Percentiles rank a stretch among this genome's conserved stretches.
Conservation (phyloP, 495 filamentous ascomycete genomes). For the Hypomontagnella monticulosa region DNA sequence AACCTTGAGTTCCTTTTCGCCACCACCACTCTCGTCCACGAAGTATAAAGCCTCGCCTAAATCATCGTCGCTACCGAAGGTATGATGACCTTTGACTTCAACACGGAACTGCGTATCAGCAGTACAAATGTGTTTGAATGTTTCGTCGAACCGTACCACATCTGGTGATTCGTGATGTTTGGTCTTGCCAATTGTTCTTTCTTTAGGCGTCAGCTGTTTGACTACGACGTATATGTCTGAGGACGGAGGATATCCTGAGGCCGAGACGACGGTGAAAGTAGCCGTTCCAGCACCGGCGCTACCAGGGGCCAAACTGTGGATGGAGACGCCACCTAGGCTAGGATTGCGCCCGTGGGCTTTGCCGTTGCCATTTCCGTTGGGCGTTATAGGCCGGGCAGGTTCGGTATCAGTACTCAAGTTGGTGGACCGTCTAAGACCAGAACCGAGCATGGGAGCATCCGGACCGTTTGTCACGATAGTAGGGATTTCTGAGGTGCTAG, state of each 20-base stretch:
- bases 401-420: constrained; percentile 45
- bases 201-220: constrained; percentile 69
- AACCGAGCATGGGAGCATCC: constrained; percentile 46
- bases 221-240: constrained; percentile 85
- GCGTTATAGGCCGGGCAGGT: constrained; percentile 47
- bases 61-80: constrained; percentile 79
- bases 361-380: constrained; percentile 47
- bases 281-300: constrained; percentile 76
- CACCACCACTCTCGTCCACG: constrained; percentile 81
- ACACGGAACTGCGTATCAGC: constrained; percentile 89
- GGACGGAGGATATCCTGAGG: constrained; percentile 77
- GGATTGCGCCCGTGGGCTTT: constrained; percentile 69
- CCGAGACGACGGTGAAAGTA: constrained; percentile 80
- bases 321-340: constrained; percentile 71
- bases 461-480: constrained; percentile 54
- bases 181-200: constrained; percentile 86
- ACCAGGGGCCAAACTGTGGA: constrained; percentile 64
- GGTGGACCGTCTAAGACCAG: constrained; percentile 49
- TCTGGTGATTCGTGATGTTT: constrained; percentile 76
- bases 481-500: constrained; percentile 54
- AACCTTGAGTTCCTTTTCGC: constrained; percentile 76
- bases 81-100: constrained; percentile 82
- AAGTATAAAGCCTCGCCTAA: constrained; percentile 90
- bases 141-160: constrained; percentile 75
- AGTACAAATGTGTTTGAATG: constrained; percentile 77